phyloP scores from a whole-genome alignment of 148 eudicot genomes.

The Persicaria tinctoria region DNA sequence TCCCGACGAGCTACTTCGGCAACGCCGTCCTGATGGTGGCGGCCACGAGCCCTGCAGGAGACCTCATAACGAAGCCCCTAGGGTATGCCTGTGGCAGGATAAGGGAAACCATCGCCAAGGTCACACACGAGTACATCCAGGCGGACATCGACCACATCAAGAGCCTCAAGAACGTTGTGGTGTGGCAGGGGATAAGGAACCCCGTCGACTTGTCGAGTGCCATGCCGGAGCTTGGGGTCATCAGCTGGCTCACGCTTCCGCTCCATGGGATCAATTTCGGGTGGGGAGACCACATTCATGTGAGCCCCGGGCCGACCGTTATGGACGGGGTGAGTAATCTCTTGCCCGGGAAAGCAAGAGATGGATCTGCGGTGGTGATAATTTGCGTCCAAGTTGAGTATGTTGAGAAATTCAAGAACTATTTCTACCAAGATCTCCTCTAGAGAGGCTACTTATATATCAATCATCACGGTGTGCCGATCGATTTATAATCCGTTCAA shows the following conservation, averaged over 20 bases:
- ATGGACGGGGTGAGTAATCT: background rate
- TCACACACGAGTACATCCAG: background rate
- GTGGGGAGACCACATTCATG: background rate
- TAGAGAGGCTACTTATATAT: no score
- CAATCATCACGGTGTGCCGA: no score
- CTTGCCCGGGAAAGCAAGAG: background rate
- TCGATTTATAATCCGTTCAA: no score
- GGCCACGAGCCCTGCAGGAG: background rate
- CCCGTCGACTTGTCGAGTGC: background rate
- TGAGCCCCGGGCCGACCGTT: background rate
- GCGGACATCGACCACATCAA: conserved; percentile 4
- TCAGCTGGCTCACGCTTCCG: conserved; percentile 8
- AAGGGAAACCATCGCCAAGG: background rate
- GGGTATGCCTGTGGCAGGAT: background rate
- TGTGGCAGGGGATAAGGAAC: background rate
- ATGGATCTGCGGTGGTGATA: background rate
- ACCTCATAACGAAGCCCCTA: background rate
- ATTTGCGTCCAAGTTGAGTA: background rate
- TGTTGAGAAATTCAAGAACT: background rate
- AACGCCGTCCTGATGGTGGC: conserved; percentile 6
- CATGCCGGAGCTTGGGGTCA: background rate
- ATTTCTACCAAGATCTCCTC: background rate
- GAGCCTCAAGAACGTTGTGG: background rate
- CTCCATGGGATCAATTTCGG: background rate
- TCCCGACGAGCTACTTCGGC: background rate